These are phyloP conservation scores for Venturia oleaginea DNA, from an alignment of 2,329 filamentous ascomycete genomes.

Conservation along the genomic window DNA sequence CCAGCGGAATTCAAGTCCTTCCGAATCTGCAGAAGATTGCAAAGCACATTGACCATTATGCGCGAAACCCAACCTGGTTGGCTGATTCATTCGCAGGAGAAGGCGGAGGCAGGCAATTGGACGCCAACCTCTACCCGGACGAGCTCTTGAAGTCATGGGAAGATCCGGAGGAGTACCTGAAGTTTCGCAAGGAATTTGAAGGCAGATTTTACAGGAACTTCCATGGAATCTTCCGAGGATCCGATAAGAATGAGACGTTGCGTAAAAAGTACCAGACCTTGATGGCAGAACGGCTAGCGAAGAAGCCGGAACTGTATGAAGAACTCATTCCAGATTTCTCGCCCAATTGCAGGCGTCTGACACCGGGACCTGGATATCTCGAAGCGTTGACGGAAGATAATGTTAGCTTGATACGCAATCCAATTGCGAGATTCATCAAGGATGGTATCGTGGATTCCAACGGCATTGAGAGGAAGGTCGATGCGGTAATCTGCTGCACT, in stretches of 20 bases:
- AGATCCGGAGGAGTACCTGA: conserved; percentile 52
- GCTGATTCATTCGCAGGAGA: conserved; percentile 51
- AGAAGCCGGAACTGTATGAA: conserved; percentile 32
- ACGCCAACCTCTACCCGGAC: conserved; percentile 45
- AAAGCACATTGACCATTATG: conserved; percentile 53
- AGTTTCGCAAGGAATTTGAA: conserved; percentile 33
- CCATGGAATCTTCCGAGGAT: conserved; percentile 29
- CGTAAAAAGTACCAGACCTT: conserved; percentile 20
- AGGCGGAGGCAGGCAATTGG: conserved; percentile 44
- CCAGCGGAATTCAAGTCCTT: conserved; percentile 48
- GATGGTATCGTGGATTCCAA: conserved; percentile 33
- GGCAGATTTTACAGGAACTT: conserved; percentile 52
- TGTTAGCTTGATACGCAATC: conserved; percentile 27
- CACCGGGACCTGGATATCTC: conserved; percentile 44
- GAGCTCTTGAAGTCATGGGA: conserved; percentile 49
- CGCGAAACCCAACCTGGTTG: conserved; percentile 58
- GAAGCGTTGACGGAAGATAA: conserved; percentile 37
- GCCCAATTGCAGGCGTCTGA: conserved; percentile 39
- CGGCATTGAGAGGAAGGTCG: conserved; percentile 29
- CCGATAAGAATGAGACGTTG: conserved; percentile 22
- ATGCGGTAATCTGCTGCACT: conserved; percentile 37
- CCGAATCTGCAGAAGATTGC: conserved; percentile 41
- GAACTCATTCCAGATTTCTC: conserved; percentile 34
- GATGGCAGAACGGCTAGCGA: conserved; percentile 32
- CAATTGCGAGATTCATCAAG: conserved; percentile 28